Conservation (phyloP, 345 rosid genomes). For the Mercurialis annua region DNA sequence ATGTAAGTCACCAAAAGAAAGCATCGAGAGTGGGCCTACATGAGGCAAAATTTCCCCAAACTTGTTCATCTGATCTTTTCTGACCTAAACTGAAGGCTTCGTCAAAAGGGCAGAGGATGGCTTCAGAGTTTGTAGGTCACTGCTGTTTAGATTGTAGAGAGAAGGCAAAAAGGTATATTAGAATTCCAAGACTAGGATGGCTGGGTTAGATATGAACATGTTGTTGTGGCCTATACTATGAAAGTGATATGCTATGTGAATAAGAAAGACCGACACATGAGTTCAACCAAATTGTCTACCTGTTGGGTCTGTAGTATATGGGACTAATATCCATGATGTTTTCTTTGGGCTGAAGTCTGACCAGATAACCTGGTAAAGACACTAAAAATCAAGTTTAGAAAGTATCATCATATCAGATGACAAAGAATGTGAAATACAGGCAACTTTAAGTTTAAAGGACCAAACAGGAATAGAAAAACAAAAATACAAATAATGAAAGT, state of each 20-base stretch:
- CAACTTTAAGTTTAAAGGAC: slow-evolving; percentile 3
- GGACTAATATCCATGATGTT: slow-evolving; percentile 46
- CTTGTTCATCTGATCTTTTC: slow-evolving; percentile 31
- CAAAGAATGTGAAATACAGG: neutral
- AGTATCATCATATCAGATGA: neutral
- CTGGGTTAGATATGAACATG: slow-evolving; percentile 24
- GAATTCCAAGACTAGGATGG: slow-evolving; percentile 33
- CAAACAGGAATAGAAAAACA: neutral
- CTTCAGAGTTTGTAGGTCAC: slow-evolving; percentile 36
- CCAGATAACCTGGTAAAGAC: slow-evolving; percentile 25
- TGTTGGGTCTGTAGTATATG: slow-evolving; percentile 5
- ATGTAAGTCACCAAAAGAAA: slow-evolving; percentile 29
- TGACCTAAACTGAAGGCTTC: slow-evolving; percentile 37
- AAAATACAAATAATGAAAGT: neutral
- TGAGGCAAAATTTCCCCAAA: slow-evolving; percentile 27
- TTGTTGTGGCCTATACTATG: slow-evolving; percentile 10
- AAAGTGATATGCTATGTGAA: slow-evolving; percentile 12
- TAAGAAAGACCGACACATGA: slow-evolving; percentile 6
- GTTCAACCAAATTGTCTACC: slow-evolving; percentile 15
- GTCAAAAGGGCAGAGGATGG: slow-evolving; percentile 30
- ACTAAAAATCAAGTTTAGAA: slow-evolving; percentile 16
- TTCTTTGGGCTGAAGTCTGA: slow-evolving; percentile 24
- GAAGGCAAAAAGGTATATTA: slow-evolving; percentile 37
- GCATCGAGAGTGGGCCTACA: slow-evolving; percentile 25
- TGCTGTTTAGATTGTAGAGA: slow-evolving; percentile 35